These are phyloP conservation scores for Epichloe elymi DNA, from an alignment of 2,329 filamentous ascomycete species.

Conservation along the genomic window DNA sequence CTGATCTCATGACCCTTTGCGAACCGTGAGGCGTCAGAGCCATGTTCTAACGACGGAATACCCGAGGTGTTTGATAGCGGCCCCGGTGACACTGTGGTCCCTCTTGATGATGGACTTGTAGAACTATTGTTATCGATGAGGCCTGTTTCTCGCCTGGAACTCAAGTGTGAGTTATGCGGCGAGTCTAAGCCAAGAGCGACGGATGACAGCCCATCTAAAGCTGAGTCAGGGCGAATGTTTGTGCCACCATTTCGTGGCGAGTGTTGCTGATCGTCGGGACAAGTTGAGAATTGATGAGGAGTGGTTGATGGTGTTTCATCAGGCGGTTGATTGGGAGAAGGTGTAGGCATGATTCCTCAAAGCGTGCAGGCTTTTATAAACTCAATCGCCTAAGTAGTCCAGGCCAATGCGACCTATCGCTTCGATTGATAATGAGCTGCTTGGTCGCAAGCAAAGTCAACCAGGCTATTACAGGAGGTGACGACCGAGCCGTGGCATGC, in stretches of 20 bases:
- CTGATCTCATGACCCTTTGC: slow-evolving; percentile 19
- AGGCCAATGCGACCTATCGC: background rate
- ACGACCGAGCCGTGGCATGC: too few relatives aligned
- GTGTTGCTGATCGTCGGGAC: slow-evolving; percentile 28
- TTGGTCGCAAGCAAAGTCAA: background rate
- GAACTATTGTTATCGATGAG: slow-evolving; percentile 13
- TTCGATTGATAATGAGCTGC: background rate
- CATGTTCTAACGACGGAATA: slow-evolving; percentile 21
- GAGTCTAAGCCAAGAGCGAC: slow-evolving; percentile 8
- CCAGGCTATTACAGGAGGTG: background rate
- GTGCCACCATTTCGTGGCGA: slow-evolving; percentile 12
- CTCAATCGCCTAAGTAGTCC: background rate
- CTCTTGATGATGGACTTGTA: slow-evolving; percentile 21
- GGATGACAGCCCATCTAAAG: slow-evolving; percentile 12
- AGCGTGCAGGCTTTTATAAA: background rate
- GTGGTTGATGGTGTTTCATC: slow-evolving; percentile 22
- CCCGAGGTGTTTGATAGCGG: slow-evolving; percentile 22
- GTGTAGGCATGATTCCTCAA: slow-evolving; percentile 28
- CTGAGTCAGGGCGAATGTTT: slow-evolving; percentile 10
- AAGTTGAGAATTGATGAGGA: slow-evolving; percentile 27
- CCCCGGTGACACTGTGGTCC: slow-evolving; percentile 30
- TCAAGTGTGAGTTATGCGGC: background rate
- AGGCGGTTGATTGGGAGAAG: slow-evolving; percentile 28
- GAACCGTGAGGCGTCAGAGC: slow-evolving; percentile 13
- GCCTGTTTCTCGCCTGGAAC: background rate